Base-by-base conservation (phyloP, 1,139 yeast genomes). In the Geotrichum fermentans region DNA sequence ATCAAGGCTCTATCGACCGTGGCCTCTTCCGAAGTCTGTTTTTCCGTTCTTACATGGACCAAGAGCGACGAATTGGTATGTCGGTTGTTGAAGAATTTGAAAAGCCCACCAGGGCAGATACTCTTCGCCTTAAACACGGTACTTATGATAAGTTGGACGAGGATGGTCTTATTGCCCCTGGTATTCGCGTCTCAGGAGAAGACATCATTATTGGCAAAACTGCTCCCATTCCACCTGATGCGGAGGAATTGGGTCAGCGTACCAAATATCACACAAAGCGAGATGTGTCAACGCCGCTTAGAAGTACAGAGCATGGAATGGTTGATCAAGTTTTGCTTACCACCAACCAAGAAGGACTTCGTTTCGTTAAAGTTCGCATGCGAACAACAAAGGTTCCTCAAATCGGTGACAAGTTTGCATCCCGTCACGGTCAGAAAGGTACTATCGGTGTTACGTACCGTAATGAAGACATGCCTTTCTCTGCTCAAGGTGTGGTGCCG, bases 381-480 rank as follows among this genome's bases (percentile, higher is more conserved):
- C 85, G 99, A 78, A 90, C 98, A 1, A 92, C 99, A 4, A 92
- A 92, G 71, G 78, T 90, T 47, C 99, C 99, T 11, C 99, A 92
- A 72, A 92, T 94, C 70, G 99, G 99, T 70, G 99, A 92, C 72
- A 92, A 92, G 71, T 92, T 92, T 71, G 97, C 98, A 3, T 90
- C 97, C 40, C 87, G 98, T 73, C 98, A 92, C 75, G 99, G 99
- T 69, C 99, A 94, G 72, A 92, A 92, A 74, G 99, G 99, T 83
- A 94, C 98, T 24, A 90, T 94, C 69, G 99, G 99, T 81, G 95
- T 92, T 55, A 92, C 98, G 0, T 94, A 92, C 67, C 81, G 97
- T 66, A 94, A 92, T 67, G 99, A 92, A 70, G 99, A 92, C 68
- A 92, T 92, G 97, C 99, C 98, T 29, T 92, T 94, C 68, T 83